Base-by-base conservation (phyloP, 1,139 yeast species). In the Suhomyces wounanorum region DNA sequence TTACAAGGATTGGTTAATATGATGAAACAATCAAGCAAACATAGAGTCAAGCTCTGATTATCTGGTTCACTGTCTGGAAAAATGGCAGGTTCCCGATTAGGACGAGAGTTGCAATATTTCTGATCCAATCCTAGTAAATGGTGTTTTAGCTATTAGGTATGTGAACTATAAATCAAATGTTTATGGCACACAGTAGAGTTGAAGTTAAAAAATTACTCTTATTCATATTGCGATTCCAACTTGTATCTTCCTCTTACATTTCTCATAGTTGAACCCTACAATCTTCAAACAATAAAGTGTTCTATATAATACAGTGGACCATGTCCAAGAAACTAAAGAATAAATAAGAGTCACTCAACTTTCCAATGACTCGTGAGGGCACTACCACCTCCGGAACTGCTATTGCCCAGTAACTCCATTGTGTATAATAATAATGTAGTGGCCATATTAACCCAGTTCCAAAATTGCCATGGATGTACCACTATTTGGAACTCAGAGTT, bases 381-480 rank as follows among this genome's bases (percentile, higher is more conserved):
- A 45, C 67, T 65, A 38, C 71, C 49, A 33, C 69, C 69, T 1
- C 73, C 64, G 40, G 65, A 62, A 47, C 62, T 64, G 42, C 69
- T 68, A 52, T 72, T 70, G 18, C 78, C 76, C 62, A 83, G 72
- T 48, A 92, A 74, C 69, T 92, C 98, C 50, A 88, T 76, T 38
- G 87, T 84, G 68, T 94, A 94, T 44, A 94, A 73, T n/a, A 83
- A 71, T 52, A 94, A 73, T 11, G 96, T 88, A 49, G 87, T 81
- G 57, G 85, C 85, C 78, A 92, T 89, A 64, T 92, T 92, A 52
- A 89, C 80, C 98, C 98, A 92, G 60, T 92, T 90, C 98, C 99
- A 92, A 66, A 92, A 89, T 62, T 89, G 90, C 89, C 96, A 88
- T 54, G 95, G 84, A 65, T 89, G 85, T 44, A 83, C 87, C 51